These are phyloP conservation scores for Solanum hybrid DNA, from an alignment of 305 asterid species.

Conservation along the genomic window DNA sequence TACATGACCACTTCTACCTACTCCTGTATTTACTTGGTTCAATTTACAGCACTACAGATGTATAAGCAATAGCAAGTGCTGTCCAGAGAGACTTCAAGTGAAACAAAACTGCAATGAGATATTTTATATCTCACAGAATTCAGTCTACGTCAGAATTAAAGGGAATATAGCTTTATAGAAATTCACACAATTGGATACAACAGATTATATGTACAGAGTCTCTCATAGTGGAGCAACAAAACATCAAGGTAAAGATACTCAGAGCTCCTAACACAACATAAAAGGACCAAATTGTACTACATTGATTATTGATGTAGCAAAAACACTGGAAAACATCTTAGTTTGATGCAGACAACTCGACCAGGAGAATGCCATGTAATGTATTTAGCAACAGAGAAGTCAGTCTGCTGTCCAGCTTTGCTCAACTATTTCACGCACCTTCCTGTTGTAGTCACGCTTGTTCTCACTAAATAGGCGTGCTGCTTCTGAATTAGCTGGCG, in stretches of 20 bases:
- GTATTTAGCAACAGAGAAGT: not conserved
- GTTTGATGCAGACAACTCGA: not conserved
- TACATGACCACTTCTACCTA: not conserved
- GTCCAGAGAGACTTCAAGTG: not conserved
- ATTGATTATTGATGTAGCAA: not conserved
- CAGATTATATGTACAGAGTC: not conserved
- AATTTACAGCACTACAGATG: not conserved
- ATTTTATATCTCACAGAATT: not conserved
- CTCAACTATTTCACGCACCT: slow-evolving; percentile 10
- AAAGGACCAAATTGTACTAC: not conserved
- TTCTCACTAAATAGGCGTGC: slow-evolving; percentile 4
- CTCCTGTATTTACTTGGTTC: not conserved
- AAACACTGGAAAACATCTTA: not conserved
- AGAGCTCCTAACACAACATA: not conserved
- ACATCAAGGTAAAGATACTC: not conserved
- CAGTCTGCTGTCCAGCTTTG: slow-evolving; percentile 14
- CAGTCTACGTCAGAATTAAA: not conserved
- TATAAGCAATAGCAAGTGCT: not conserved
- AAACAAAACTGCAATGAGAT: not conserved
- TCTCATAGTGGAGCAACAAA: not conserved
- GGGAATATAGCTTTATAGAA: not conserved
- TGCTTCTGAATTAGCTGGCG: slow-evolving; percentile 8
- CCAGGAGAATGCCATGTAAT: not conserved
- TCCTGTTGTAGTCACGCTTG: slow-evolving; percentile 1
- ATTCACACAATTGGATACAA: not conserved